A percentile compares a stretch with the other conserved stretches of the same genome.
phyloP scores from a whole-genome alignment of 345 rosid species.

The Draba incana region DNA sequence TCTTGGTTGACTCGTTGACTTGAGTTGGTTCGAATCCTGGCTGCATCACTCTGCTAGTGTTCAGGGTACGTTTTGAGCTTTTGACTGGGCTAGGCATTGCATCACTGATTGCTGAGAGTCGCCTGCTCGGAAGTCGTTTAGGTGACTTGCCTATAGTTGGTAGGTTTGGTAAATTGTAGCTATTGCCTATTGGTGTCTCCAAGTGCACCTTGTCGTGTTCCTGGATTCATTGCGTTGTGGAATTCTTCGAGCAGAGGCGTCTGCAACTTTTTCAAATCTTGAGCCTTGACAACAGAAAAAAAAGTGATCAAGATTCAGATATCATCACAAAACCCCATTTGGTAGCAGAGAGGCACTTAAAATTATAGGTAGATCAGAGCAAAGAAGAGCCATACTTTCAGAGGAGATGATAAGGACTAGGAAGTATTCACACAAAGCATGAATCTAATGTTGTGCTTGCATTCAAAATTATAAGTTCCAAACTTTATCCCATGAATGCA shows the following conservation, averaged over 20 bases:
- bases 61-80: slow-evolving; percentile 42
- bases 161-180: slow-evolving; percentile 59
- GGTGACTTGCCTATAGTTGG: slow-evolving; percentile 87
- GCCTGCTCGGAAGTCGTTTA: slow-evolving; percentile 72
- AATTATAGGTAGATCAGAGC: background rate
- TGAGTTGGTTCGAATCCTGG: slow-evolving; percentile 64
- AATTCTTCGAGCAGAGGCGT: slow-evolving; percentile 87
- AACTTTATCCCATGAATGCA: too few species aligned
- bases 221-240: slow-evolving; percentile 68
- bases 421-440: background rate
- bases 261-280: slow-evolving; percentile 77
- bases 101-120: slow-evolving; percentile 60
- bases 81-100: slow-evolving; percentile 49
- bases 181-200: slow-evolving; percentile 46
- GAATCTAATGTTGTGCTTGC: too few species aligned
- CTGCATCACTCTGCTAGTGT: slow-evolving; percentile 42
- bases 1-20: slow-evolving; percentile 49
- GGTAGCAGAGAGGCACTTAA: background rate
- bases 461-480: too few species aligned
- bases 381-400: slow-evolving; percentile 7
- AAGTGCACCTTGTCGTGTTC: slow-evolving; percentile 47
- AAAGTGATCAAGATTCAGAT: slow-evolving; percentile 8
- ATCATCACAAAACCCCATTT: slow-evolving; percentile 5
- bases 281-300: slow-evolving; percentile 55
- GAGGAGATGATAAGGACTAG: background rate